Conservation (phyloP, 2,329 filamentous ascomycete genomes). For the Botryotinia calthae region DNA sequence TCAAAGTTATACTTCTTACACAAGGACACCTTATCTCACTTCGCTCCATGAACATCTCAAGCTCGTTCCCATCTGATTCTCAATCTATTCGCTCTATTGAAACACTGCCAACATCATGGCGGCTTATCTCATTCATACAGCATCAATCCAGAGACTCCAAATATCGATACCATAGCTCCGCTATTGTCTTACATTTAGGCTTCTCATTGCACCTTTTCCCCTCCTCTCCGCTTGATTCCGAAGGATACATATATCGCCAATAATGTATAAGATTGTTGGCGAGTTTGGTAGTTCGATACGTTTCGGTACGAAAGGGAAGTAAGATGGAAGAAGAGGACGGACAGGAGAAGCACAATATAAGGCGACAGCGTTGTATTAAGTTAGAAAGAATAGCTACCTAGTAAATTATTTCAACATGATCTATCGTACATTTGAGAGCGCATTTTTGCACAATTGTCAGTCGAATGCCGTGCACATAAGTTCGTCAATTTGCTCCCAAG, state of each 20-base stretch:
- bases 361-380: too few species aligned
- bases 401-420: not conserved
- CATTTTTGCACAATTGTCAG: not conserved
- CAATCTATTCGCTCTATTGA: not conserved
- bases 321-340: too few species aligned
- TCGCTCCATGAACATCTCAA: not conserved
- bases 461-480: not conserved
- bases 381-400: not conserved
- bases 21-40: not conserved
- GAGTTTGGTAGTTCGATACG: too few species aligned
- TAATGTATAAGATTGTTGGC: too few species aligned
- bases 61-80: not conserved
- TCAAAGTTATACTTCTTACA: not conserved
- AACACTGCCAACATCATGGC: not conserved
- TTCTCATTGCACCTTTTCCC: not conserved
- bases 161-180: not conserved
- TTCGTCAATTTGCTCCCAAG: too few species aligned
- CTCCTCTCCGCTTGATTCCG: too few species aligned
- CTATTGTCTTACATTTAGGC: not conserved
- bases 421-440: accelerated
- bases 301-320: too few species aligned
- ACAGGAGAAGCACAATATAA: too few species aligned
- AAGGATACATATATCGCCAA: too few species aligned
- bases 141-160: not conserved
- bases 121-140: not conserved